Conservation (phyloP, 1,139 yeast species). For the Lodderomyces orthopsilosis region DNA sequence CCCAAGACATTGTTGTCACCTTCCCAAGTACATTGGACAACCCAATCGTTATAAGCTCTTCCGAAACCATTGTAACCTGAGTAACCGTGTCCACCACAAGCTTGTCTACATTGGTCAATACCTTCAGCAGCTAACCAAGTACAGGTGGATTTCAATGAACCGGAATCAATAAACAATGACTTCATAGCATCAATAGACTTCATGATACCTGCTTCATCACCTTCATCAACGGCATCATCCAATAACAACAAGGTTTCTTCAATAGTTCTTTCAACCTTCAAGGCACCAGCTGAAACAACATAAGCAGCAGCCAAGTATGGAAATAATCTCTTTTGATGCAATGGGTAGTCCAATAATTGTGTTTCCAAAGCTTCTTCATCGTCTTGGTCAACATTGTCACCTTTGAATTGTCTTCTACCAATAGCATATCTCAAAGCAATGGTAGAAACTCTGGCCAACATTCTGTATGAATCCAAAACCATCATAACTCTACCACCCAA, state of each 20-base stretch:
- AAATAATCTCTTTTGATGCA: slow-evolving; percentile 46
- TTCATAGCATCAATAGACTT: slow-evolving; percentile 40
- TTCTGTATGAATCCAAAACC: slow-evolving; percentile 45
- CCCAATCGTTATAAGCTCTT: slow-evolving; percentile 49
- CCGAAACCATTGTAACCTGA: slow-evolving; percentile 49
- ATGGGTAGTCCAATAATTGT: slow-evolving; percentile 46
- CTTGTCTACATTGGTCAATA: slow-evolving; percentile 48
- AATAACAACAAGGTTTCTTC: slow-evolving; percentile 28
- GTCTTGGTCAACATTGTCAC: slow-evolving; percentile 21
- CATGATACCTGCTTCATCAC: slow-evolving; percentile 36
- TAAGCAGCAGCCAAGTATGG: slow-evolving; percentile 46
- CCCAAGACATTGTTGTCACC: slow-evolving; percentile 52
- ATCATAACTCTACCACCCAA: slow-evolving; percentile 46
- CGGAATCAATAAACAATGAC: slow-evolving; percentile 46
- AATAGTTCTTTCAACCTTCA: slow-evolving; percentile 34
- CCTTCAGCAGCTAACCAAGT: slow-evolving; percentile 49
- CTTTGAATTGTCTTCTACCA: slow-evolving; percentile 46
- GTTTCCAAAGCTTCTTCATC: slow-evolving; percentile 30
- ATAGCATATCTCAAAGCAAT: slow-evolving; percentile 46
- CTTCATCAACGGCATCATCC: slow-evolving; percentile 35
- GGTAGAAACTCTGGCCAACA: slow-evolving; percentile 40
- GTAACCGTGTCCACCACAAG: slow-evolving; percentile 55
- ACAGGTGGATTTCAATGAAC: slow-evolving; percentile 46
- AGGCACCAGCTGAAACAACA: slow-evolving; percentile 41
- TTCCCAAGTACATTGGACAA: slow-evolving; percentile 54